Conservation (phyloP, 108 stramenopile species). For the Skeletonema tropicum region DNA sequence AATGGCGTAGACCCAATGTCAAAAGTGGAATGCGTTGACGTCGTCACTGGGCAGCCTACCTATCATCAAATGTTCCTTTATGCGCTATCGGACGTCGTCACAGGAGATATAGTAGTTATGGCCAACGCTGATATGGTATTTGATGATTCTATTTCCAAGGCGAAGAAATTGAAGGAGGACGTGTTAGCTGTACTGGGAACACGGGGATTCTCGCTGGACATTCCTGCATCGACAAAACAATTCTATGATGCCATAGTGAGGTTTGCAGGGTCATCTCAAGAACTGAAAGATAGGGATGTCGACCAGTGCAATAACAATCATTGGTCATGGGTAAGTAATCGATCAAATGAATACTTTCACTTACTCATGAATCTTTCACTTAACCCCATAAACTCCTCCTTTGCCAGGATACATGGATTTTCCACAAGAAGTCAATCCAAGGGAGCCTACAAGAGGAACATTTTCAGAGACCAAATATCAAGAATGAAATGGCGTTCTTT, state of each 20-base stretch:
- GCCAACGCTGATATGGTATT: conserved; percentile 2
- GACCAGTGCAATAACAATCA: neutral
- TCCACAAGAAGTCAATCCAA: neutral
- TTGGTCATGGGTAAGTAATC: neutral
- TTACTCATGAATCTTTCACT: too few relatives aligned
- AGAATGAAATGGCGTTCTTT: neutral
- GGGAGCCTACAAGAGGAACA: neutral
- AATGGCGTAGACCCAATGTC: conserved; percentile 3
- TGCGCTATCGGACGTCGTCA: neutral
- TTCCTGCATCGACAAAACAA: neutral
- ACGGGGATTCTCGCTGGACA: neutral
- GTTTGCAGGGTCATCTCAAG: neutral
- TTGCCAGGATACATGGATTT: neutral
- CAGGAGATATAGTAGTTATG: neutral
- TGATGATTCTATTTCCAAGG: neutral
- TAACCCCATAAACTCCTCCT: too few relatives aligned
- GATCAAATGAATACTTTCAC: too few relatives aligned
- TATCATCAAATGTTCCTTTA: conserved; percentile 2
- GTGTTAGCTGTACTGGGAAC: conserved; percentile 1
- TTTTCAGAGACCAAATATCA: neutral
- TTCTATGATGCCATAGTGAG: neutral
- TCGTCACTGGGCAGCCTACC: neutral
- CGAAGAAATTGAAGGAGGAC: neutral
- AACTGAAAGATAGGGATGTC: neutral
- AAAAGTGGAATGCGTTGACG: neutral